phyloP scores from a whole-genome alignment of 805 yeast species.

The Huiozyma sinensis region DNA sequence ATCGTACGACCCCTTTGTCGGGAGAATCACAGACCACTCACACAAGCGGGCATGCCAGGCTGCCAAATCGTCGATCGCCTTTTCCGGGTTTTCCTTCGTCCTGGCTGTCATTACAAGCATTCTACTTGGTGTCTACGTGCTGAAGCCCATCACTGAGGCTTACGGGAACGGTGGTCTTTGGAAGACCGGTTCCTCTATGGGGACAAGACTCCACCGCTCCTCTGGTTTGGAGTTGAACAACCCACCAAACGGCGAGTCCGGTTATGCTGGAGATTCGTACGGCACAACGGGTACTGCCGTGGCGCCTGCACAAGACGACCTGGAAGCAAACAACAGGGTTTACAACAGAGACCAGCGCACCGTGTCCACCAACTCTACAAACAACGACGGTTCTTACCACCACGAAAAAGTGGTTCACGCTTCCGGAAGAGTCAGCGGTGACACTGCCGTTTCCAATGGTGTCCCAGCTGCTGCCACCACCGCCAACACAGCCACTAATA shows the following conservation, averaged over 20 bases:
- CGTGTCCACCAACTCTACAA: slow-evolving; percentile 5
- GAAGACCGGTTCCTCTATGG: slow-evolving; percentile 12
- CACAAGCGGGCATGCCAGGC: slow-evolving; percentile 20
- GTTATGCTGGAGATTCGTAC: slow-evolving; percentile 3
- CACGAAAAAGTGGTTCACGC: slow-evolving; percentile 8
- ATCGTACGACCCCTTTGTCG: slow-evolving; percentile 11
- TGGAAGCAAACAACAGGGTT: background rate
- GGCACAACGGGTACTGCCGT: background rate
- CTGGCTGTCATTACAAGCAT: slow-evolving; percentile 19
- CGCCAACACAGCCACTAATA: background rate
- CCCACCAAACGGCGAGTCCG: slow-evolving; percentile 4
- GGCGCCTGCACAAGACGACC: background rate
- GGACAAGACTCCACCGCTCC: slow-evolving; percentile 14
- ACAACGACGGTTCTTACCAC: slow-evolving; percentile 3
- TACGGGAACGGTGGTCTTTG: slow-evolving; percentile 18
- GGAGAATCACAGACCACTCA: slow-evolving; percentile 7
- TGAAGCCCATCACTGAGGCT: slow-evolving; percentile 16
- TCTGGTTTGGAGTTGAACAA: slow-evolving; percentile 15
- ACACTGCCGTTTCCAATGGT: slow-evolving; percentile 2
- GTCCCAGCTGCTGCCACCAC: background rate
- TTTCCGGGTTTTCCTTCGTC: slow-evolving; percentile 23
- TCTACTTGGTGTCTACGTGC: slow-evolving; percentile 22
- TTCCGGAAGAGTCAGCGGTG: slow-evolving; percentile 3
- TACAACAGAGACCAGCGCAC: slow-evolving; percentile 1
- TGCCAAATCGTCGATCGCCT: slow-evolving; percentile 27